phyloP scores from a whole-genome alignment of 1,284 basidiomycete species.

The Pseudozyma thailandica region DNA sequence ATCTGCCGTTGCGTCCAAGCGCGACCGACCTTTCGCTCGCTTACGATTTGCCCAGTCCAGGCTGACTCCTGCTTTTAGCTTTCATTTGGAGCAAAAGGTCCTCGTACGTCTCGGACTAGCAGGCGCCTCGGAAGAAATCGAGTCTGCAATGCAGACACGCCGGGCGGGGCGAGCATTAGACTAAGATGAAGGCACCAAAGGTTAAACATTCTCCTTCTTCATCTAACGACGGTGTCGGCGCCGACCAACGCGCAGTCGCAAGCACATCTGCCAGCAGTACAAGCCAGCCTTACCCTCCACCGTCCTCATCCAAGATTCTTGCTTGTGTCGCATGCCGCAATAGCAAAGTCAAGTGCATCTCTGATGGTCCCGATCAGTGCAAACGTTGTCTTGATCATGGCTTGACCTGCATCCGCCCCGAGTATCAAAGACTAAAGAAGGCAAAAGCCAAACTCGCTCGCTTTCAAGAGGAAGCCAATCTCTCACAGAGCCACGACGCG shows the following conservation, averaged over 20 bases:
- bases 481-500: conserved; percentile 7
- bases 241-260: not conserved
- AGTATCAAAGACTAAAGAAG: conserved; percentile 44
- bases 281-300: conserved; percentile 22
- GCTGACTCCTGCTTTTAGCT: no score
- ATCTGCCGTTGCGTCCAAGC: no score
- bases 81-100: no score
- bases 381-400: conserved; percentile 40
- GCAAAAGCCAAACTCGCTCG: conserved; percentile 35
- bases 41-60: no score
- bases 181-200: conserved; percentile 29
- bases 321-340: conserved; percentile 47
- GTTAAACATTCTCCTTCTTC: conserved; percentile 25
- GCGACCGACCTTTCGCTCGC: no score
- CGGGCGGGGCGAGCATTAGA: no score
- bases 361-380: conserved; percentile 34
- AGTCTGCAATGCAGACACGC: no score
- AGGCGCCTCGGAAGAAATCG: no score
- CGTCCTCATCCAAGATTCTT: conserved; percentile 26
- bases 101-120: no score
- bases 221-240: conserved; percentile 9
- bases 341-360: conserved; percentile 46
- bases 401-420: conserved; percentile 38
- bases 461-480: conserved; percentile 22
- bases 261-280: conserved; percentile 1